Evolutionary conservation across 2,329 filamentous ascomycete genomes (phyloP).

Genomic region (Escovopsis sp.): DNA sequence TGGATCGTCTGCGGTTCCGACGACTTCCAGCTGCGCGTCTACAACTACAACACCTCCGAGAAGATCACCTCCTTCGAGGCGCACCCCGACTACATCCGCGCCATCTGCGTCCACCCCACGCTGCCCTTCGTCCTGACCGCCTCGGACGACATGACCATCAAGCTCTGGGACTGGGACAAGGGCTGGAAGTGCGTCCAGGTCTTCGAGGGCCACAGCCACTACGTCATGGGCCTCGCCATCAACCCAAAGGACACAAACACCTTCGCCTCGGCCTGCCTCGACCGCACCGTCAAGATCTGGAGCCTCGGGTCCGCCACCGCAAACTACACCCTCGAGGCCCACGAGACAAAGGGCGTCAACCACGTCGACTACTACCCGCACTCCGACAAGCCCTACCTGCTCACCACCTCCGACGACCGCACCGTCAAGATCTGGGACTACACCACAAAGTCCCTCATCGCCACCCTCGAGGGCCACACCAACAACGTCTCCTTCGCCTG

Average conservation of each 20-base stretch:
- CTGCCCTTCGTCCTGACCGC: slow-evolving; percentile 93
- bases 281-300: slow-evolving; percentile 97
- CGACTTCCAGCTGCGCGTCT: slow-evolving; percentile 75
- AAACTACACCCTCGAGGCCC: slow-evolving; percentile 93
- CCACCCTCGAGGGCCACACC: slow-evolving; percentile 89
- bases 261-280: slow-evolving; percentile 84
- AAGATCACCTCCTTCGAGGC: slow-evolving; percentile 96
- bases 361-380: slow-evolving; percentile 82
- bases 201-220: slow-evolving; percentile 92
- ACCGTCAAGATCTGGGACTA: slow-evolving; percentile 99
- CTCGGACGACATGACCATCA: slow-evolving; percentile 97
- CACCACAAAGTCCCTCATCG: slow-evolving; percentile 93
- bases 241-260: slow-evolving; percentile 96
- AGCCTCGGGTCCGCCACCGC: slow-evolving; percentile 83
- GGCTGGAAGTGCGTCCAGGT: slow-evolving; percentile 95
- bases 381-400: slow-evolving; percentile 68
- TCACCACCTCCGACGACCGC: slow-evolving; percentile 91
- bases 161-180: slow-evolving; percentile 98
- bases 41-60: slow-evolving; percentile 99
- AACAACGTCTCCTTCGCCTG: slow-evolving; percentile 97
- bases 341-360: slow-evolving; percentile 95
- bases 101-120: slow-evolving; percentile 87
- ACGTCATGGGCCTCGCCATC: slow-evolving; percentile 91
- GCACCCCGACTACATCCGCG: slow-evolving; percentile 95
- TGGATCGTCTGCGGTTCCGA: slow-evolving; percentile 96